phyloP scores from a whole-genome alignment of 129 eudicot species.

The Glebionis coronaria region DNA sequence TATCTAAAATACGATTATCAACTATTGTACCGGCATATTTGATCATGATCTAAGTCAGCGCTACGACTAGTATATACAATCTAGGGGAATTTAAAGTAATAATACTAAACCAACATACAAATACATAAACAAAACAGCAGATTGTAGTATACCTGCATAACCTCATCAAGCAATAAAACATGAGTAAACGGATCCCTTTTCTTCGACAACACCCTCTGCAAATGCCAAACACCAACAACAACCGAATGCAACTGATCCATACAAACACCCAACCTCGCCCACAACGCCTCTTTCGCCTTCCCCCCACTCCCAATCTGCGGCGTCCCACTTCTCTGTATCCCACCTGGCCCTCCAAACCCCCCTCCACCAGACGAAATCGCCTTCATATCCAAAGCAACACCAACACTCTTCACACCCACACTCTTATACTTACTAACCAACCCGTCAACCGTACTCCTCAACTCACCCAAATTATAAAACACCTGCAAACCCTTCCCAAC shows the following conservation, averaged over 20 bases:
- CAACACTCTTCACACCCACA: slow-evolving; percentile 61
- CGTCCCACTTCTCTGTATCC: slow-evolving; percentile 83
- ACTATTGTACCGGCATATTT: too few relatives aligned
- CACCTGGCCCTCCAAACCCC: slow-evolving; percentile 76
- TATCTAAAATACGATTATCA: too few relatives aligned
- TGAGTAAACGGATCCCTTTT: slow-evolving; percentile 96
- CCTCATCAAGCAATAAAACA: slow-evolving; percentile 83
- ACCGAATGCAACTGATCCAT: slow-evolving; percentile 93
- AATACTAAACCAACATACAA: not conserved
- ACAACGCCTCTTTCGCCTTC: slow-evolving; percentile 80
- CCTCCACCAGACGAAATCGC: slow-evolving; percentile 49
- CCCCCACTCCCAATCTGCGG: slow-evolving; percentile 78
- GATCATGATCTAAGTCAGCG: too few relatives aligned
- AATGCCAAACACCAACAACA: slow-evolving; percentile 86
- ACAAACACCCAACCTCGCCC: slow-evolving; percentile 88
- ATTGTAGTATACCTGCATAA: slow-evolving; percentile 63
- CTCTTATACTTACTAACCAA: slow-evolving; percentile 68
- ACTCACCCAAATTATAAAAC: slow-evolving; percentile 87
- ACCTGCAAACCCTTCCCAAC: slow-evolving; percentile 92
- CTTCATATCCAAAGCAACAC: slow-evolving; percentile 86
- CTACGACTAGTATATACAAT: too few relatives aligned
- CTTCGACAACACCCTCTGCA: slow-evolving; percentile 97
- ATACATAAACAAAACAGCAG: not conserved
- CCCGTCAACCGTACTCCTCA: slow-evolving; percentile 66
- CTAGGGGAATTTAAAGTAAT: not conserved